phyloP scores from a whole-genome alignment of 306 rosid genomes.

The Hippophae rhamnoides region DNA sequence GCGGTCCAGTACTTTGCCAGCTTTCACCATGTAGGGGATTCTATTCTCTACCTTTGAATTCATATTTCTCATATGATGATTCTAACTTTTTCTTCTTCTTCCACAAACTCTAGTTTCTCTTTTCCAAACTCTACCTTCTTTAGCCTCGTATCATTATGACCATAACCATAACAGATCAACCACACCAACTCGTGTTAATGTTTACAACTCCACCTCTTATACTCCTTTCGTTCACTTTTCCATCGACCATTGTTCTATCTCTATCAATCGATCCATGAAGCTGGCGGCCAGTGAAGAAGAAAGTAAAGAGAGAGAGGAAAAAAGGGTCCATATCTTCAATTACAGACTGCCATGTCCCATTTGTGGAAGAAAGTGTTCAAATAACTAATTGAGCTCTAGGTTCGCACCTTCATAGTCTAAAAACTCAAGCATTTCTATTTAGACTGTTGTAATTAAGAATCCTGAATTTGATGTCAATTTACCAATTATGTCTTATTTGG shows the following conservation, averaged over 20 bases:
- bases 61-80: constrained; percentile 33
- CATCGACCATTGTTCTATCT: constrained; percentile 58
- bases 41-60: constrained; percentile 40
- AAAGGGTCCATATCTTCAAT: constrained; percentile 71
- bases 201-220: constrained; percentile 24
- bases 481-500: constrained; percentile 59
- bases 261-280: constrained; percentile 59
- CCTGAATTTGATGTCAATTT: constrained; percentile 26
- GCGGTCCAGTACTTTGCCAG: constrained; percentile 69
- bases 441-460: constrained; percentile 16
- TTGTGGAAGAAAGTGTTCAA: constrained; percentile 51
- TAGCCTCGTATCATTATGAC: constrained; percentile 13
- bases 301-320: no score
- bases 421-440: constrained; percentile 51
- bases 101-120: constrained; percentile 51
- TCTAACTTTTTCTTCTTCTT: constrained; percentile 81
- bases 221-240: constrained; percentile 64
- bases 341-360: constrained; percentile 82
- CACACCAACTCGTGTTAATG: constrained; percentile 84
- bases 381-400: constrained; percentile 67
- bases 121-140: constrained; percentile 42
- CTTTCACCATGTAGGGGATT: constrained; percentile 62
- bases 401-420: constrained; percentile 75
- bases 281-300: no score
- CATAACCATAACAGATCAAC: constrained; percentile 33